Percentiles rank a stretch among this genome's conserved stretches.
These are phyloP conservation scores for Trametes gibbosa DNA, from an alignment of 768 basidiomycete genomes.

Conservation along the genomic window DNA sequence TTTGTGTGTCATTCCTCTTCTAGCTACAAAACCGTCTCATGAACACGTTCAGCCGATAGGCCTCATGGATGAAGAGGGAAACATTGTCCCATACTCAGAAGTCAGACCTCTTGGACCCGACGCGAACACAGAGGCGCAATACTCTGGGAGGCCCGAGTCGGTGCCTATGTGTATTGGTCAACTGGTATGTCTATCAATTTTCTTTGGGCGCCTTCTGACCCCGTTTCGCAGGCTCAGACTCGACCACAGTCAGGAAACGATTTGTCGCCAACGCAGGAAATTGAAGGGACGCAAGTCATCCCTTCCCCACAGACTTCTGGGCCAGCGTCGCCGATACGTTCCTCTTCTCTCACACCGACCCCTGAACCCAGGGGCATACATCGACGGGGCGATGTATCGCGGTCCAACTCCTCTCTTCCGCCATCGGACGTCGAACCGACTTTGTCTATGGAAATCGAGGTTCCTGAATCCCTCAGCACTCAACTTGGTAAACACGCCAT, in stretches of 20 bases:
- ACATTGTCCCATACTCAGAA: slow-evolving; percentile 43
- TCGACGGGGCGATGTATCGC: neutral
- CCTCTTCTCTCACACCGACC: slow-evolving; percentile 11
- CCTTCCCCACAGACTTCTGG: slow-evolving; percentile 19
- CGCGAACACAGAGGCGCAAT: slow-evolving; percentile 39
- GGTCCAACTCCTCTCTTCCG: slow-evolving; percentile 16
- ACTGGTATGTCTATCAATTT: slow-evolving; percentile 40
- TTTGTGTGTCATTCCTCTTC: no score
- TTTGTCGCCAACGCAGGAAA: slow-evolving; percentile 51
- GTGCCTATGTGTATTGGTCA: slow-evolving; percentile 56
- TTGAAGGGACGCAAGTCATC: slow-evolving; percentile 35
- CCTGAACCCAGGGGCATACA: neutral
- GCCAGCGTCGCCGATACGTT: slow-evolving; percentile 4
- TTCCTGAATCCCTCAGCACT: slow-evolving; percentile 34
- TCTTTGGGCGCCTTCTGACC: neutral
- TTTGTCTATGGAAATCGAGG: neutral
- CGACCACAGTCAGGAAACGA: slow-evolving; percentile 19
- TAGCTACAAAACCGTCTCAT: neutral
- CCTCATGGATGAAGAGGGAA: slow-evolving; percentile 52
- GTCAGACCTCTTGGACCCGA: slow-evolving; percentile 26
- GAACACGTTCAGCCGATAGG: slow-evolving; percentile 48
- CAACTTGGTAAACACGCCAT: slow-evolving; percentile 37
- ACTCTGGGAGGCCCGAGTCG: slow-evolving; percentile 47
- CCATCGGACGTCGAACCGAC: slow-evolving; percentile 25
- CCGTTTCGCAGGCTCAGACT: neutral